Base-by-base conservation (phyloP, 805 yeast species). In the Saccharomycopsis sp. region DNA sequence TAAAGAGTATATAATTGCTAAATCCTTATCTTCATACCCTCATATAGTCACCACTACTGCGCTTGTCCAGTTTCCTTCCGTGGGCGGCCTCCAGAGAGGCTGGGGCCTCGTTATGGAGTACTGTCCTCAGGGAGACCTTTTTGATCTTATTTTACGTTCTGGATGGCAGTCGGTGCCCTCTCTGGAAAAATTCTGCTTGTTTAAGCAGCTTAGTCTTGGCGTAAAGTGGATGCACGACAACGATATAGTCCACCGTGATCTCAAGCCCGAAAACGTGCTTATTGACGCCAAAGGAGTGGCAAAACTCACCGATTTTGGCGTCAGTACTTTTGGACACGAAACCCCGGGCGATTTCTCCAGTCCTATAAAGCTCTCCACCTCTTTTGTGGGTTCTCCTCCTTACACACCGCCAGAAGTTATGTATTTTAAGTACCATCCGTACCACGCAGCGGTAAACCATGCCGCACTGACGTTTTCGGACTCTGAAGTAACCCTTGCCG, bases 341-440 rank as follows among this genome's bases (percentile, higher is more conserved):
- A 73, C 68, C 16, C 79, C 79, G 0, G 77, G 79, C 1, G 80
- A 85, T 67, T 70, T 78, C 18, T 63, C 68, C 0, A 74, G 81
- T 24, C 77, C 62, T 7, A 51, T 70, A 7, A 73, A 66, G 50
- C 47, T 61, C 34, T 70, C 72, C 47, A 72, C 76, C 48, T 72
- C 80, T 1, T 77, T 79, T 67, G 84, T 85, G 50, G 92, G 94
- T 1, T 85, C 91, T 0, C 89, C 92, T 2, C 92, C 92, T 1
- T 87, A 85, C 68, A 81, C 85, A 14, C 82, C 91, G 4, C 92
- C 94, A 1, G 92, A 87, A 69, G 87, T 85, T n/a, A 77, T 82
- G 79, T 67, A 71, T 24, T 72, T 80, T 61, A 76, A 74, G 58
- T 78, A 73, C 44, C 69, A 58, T 18, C 56, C 59, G 8, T 44